Evolutionary conservation across 176 grass and related monocot genomes (phyloP).

Genomic region (Bolboschoenus planiculmis): DNA sequence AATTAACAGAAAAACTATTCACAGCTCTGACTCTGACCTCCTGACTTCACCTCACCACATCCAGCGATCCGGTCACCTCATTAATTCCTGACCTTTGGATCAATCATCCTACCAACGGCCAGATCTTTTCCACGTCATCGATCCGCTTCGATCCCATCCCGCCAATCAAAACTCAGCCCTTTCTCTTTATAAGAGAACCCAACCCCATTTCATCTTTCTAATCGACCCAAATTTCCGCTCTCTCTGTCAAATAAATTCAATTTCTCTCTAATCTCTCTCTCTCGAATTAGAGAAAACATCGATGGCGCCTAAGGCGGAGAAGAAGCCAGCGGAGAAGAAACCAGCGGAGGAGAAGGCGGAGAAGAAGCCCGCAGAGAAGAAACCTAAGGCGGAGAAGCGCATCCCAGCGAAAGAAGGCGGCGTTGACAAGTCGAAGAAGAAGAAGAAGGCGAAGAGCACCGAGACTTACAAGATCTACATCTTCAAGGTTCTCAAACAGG

Average conservation of each 20-base stretch:
- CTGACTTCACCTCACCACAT: background rate
- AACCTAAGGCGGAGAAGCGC: constrained; percentile 8
- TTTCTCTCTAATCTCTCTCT: background rate
- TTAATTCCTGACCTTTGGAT: background rate
- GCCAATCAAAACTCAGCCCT: background rate
- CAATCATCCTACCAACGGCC: background rate
- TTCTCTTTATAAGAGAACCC: background rate
- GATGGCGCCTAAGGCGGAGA: constrained; percentile 23
- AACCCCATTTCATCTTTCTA: background rate
- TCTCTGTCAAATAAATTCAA: background rate
- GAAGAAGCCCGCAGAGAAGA: constrained; percentile 18
- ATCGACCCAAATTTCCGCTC: background rate
- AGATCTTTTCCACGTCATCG: background rate
- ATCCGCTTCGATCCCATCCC: background rate
- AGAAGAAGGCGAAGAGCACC: constrained; percentile 16
- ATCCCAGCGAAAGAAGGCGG: background rate
- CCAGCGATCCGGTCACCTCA: background rate
- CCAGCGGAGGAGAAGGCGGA: background rate
- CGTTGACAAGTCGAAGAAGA: constrained; percentile 1
- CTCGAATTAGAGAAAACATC: background rate
- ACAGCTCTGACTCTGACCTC: too few relatives aligned
- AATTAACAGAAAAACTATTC: too few relatives aligned
- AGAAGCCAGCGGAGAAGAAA: constrained; percentile 25
- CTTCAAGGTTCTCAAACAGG: constrained; percentile 80
- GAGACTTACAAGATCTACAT: constrained; percentile 98